Conservation (phyloP, 352 stramenopile species). For the Globisporangium viniferum region DNA sequence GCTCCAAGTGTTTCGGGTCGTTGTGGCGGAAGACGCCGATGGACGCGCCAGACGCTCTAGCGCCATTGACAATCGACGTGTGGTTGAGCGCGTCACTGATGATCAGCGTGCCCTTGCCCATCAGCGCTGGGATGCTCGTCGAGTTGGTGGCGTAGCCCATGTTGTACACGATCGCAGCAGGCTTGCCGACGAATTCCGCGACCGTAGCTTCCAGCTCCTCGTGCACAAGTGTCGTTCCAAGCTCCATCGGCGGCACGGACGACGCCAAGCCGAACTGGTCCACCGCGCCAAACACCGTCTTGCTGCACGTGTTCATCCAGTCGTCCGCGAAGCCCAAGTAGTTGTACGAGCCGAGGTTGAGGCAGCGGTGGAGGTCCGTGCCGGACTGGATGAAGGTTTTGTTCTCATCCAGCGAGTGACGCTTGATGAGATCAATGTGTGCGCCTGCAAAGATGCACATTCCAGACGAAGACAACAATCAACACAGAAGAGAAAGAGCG, state of each 20-base stretch:
- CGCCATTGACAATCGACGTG: conserved; percentile 96
- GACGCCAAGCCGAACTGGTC: conserved; percentile 57
- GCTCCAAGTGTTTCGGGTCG: conserved; percentile 87
- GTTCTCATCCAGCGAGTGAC: conserved; percentile 34
- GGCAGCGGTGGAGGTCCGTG: conserved; percentile 47
- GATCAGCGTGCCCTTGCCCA: conserved; percentile 88
- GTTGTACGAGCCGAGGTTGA: conserved; percentile 97
- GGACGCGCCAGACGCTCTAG: conserved; percentile 80
- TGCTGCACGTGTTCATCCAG: conserved; percentile 88
- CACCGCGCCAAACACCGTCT: conserved; percentile 67
- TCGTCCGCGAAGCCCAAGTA: conserved; percentile 97
- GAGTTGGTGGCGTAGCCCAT: conserved; percentile 90
- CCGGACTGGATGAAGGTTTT: conserved; percentile 27
- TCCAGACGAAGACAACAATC: conserved; percentile 79
- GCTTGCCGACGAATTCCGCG: conserved; percentile 91
- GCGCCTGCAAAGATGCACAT: conserved; percentile 88
- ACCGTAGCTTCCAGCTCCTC: conserved; percentile 85
- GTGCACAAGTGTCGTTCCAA: conserved; percentile 80
- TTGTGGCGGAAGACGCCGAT: conserved; percentile 96
- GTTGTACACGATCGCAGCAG: conserved; percentile 77
- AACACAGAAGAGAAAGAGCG: conserved; percentile 39
- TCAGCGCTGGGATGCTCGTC: conserved; percentile 92
- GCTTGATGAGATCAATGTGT: conserved; percentile 87
- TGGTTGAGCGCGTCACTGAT: conserved; percentile 96
- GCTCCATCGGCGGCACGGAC: conserved; percentile 31